Conservation (phyloP, 2,329 filamentous ascomycete genomes). For the Colletotrichum cereale region DNA sequence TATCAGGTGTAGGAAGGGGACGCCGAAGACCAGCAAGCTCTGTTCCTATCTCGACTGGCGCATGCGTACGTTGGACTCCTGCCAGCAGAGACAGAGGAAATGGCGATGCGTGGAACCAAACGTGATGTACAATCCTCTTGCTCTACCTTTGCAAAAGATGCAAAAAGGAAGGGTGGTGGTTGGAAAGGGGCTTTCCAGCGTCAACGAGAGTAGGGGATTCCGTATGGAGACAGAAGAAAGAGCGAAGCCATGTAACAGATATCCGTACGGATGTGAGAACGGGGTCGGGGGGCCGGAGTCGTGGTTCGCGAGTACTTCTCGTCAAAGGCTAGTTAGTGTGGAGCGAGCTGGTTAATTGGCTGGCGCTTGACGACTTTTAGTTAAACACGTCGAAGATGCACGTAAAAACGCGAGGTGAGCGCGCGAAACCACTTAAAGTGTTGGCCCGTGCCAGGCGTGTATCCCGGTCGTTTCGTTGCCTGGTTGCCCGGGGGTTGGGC, state of each 20-base stretch:
- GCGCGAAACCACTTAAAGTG: slow-evolving; percentile 41
- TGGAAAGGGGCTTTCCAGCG: slow-evolving; percentile 21
- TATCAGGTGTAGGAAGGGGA: slow-evolving; percentile 11
- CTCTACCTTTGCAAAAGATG: slow-evolving; percentile 4
- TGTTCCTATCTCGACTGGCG: slow-evolving; percentile 21
- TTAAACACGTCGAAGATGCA: slow-evolving; percentile 42
- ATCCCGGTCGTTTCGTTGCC: slow-evolving; percentile 32
- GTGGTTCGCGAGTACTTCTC: slow-evolving; percentile 24
- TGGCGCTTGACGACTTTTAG: slow-evolving; percentile 31
- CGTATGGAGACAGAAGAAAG: slow-evolving; percentile 24
- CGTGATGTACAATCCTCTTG: slow-evolving; percentile 21
- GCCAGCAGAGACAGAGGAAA: slow-evolving; percentile 21
- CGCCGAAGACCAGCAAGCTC: slow-evolving; percentile 27
- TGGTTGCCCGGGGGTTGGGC: slow-evolving; percentile 38
- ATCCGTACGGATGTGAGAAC: slow-evolving; percentile 7
- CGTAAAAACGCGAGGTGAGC: slow-evolving; percentile 43
- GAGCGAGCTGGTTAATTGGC: slow-evolving; percentile 34
- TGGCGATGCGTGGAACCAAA: slow-evolving; percentile 7
- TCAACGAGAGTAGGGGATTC: slow-evolving; percentile 15
- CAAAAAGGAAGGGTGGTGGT: slow-evolving; percentile 3
- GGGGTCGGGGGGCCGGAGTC: neutral
- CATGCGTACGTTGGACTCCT: slow-evolving; percentile 31
- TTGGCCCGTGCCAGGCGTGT: slow-evolving; percentile 42
- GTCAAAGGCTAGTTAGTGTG: slow-evolving; percentile 20
- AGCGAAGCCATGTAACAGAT: slow-evolving; percentile 22